Evolutionary conservation across 306 rosid genomes (phyloP).

Genomic region (Rosa lucieae): DNA sequence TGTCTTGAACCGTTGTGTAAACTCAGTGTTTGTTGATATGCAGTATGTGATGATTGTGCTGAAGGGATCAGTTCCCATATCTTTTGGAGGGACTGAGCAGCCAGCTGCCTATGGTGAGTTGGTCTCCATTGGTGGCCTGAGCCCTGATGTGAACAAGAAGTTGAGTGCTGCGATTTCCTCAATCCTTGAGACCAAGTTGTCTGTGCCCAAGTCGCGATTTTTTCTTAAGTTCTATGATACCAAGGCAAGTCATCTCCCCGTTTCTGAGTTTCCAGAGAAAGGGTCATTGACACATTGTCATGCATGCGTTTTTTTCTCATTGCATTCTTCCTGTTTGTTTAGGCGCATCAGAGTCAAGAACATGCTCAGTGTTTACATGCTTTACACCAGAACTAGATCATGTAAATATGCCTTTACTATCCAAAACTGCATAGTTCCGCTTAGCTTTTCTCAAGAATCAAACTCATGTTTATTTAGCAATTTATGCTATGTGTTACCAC

Average conservation of each 20-base stretch:
- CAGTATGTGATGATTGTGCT: slow-evolving; percentile 96
- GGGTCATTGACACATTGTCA: slow-evolving; percentile 21
- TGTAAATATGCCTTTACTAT: slow-evolving; percentile 57
- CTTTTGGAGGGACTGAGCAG: slow-evolving; percentile 89
- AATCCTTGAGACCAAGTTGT: slow-evolving; percentile 79
- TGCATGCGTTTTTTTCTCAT: slow-evolving; percentile 51
- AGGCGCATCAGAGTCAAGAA: slow-evolving; percentile 78
- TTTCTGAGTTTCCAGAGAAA: slow-evolving; percentile 23
- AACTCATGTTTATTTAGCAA: slow-evolving; percentile 11
- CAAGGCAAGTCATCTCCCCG: slow-evolving; percentile 62
- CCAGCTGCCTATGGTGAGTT: slow-evolving; percentile 95
- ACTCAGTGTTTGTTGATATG: slow-evolving; percentile 13
- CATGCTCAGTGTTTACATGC: slow-evolving; percentile 85
- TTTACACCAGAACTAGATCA: slow-evolving; percentile 93
- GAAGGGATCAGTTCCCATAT: slow-evolving; percentile 87
- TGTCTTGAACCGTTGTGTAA: not conserved
- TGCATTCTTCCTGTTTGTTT: slow-evolving; percentile 71
- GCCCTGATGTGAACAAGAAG: slow-evolving; percentile 79
- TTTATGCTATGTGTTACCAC: slow-evolving; percentile 13
- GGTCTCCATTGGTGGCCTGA: slow-evolving; percentile 93
- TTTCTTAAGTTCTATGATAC: slow-evolving; percentile 81
- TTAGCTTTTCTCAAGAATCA: slow-evolving; percentile 21
- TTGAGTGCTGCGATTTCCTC: slow-evolving; percentile 77
- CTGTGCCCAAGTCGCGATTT: slow-evolving; percentile 81
- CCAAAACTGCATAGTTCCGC: slow-evolving; percentile 29